Evolutionary conservation across 345 rosid genomes (phyloP), one percentile per base, ranked within the genome.

Genomic region (Rhizophora mangle): DNA sequence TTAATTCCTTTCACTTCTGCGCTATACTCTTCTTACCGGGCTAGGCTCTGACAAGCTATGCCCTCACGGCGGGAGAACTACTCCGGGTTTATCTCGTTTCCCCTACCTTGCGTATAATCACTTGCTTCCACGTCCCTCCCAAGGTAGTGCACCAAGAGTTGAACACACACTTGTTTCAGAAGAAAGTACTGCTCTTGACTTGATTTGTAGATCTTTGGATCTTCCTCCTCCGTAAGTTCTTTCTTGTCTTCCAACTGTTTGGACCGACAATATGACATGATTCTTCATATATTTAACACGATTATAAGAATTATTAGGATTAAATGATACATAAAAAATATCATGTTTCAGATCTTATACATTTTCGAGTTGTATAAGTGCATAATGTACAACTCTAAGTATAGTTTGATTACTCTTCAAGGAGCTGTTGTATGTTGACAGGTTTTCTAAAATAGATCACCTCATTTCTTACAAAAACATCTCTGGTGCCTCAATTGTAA

Each of bases 151-250:
- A 2, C 98, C 90, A 47, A 86, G 96, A 74, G 67, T 94, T 8
- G 98, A 94, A 67, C 97, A 94, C 71, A 75, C 89, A 73, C 90
- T 93, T 91, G 96, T 89, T 32, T 76, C 83, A 27, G 83, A 82
- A 82, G 96, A 82, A 65, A 87, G 87, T 46, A 85, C 76, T 32
- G 89, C 84, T 19, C 67, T 84, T 56, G 90, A 88, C 64, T 89
- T 72, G 60, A 88, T 91, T 67, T 84, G 77, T 77, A 76, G 77
- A 79, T 74, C 85, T 55, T 82, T 94, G 68, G 72, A 87, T 78
- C 98, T 94, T 80, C 96, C 97, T 68, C 87, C 91, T 76, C 66
- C 85, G 98, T 91, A 72, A 87, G 98, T 81, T 3, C 31, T 72
- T 27, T 31, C 49, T 53, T 53, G n/a, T 49, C 52, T 54, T 70